A percentile compares a stretch with the other conserved stretches of the same genome.
These are phyloP conservation scores for Rhodotorula toruloides DNA, from an alignment of 768 basidiomycete genomes.

Conservation along the genomic window DNA sequence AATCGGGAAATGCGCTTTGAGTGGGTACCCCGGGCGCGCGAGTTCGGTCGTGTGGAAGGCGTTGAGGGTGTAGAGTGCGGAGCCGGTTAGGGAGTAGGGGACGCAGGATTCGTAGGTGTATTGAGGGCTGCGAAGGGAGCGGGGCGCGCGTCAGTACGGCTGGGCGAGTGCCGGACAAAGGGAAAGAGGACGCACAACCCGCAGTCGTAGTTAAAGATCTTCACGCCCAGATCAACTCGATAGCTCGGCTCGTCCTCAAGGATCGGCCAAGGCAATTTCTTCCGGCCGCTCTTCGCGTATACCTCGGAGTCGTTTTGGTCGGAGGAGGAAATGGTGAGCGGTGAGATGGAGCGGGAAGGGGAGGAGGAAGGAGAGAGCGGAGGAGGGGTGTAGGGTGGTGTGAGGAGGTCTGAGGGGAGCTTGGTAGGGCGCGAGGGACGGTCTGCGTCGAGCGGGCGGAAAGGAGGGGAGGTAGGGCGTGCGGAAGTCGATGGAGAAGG, in stretches of 20 bases:
- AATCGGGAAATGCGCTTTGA: slow-evolving; percentile 84
- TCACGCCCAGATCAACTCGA: slow-evolving; percentile 66
- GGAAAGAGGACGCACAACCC: slow-evolving; percentile 54
- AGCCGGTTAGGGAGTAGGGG: slow-evolving; percentile 61
- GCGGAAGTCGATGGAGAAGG: no score
- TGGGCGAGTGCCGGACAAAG: background rate
- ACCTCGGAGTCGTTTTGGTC: background rate
- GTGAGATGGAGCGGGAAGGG: background rate
- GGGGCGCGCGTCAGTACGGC: no score
- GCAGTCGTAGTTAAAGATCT: slow-evolving; percentile 89
- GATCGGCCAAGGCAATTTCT: slow-evolving; percentile 21
- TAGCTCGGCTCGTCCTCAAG: slow-evolving; percentile 28
- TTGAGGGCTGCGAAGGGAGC: slow-evolving; percentile 32
- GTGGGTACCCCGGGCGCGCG: slow-evolving; percentile 56
- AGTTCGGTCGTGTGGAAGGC: slow-evolving; percentile 67
- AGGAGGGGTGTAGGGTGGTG: background rate
- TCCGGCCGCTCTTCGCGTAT: background rate
- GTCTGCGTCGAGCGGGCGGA: background rate
- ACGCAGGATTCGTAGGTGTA: slow-evolving; percentile 95
- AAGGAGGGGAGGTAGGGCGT: background rate
- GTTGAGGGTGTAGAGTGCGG: slow-evolving; percentile 66
- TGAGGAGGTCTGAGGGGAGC: background rate
- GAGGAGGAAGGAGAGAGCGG: background rate
- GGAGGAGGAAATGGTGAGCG: slow-evolving; percentile 8
- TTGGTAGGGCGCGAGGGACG: no score